Percentiles rank a stretch among this genome's conserved stretches.
phyloP scores from a whole-genome alignment of 2,329 filamentous ascomycete species.

The Drechslerella coelobrocha region DNA sequence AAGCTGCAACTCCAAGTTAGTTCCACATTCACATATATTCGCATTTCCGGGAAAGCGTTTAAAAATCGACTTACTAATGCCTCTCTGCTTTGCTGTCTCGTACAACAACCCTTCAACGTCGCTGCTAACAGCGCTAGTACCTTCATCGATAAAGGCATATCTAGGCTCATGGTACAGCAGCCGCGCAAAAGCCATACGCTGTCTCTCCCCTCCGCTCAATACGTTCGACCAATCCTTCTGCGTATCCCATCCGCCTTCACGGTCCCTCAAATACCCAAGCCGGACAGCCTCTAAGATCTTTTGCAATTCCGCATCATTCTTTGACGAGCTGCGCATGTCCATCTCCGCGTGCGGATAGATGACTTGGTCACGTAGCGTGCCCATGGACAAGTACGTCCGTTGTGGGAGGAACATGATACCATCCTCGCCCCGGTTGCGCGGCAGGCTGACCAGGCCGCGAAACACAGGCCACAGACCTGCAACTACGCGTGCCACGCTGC shows the following conservation, averaged over 20 bases:
- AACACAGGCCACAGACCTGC: slow-evolving; percentile 97
- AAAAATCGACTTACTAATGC: slow-evolving; percentile 74
- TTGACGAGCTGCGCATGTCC: slow-evolving; percentile 85
- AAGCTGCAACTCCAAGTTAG: slow-evolving; percentile 63
- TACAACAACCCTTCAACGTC: slow-evolving; percentile 95
- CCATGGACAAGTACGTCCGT: slow-evolving; percentile 72
- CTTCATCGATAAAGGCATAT: slow-evolving; percentile 94
- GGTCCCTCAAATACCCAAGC: slow-evolving; percentile 85
- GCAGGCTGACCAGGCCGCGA: slow-evolving; percentile 85
- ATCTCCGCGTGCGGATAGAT: slow-evolving; percentile 95
- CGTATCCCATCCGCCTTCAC: slow-evolving; percentile 96
- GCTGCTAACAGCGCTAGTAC: slow-evolving; percentile 88
- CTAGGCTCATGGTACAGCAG: slow-evolving; percentile 92
- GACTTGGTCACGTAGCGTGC: slow-evolving; percentile 92
- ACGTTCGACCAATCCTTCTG: slow-evolving; percentile 99
- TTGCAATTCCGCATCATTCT: slow-evolving; percentile 78
- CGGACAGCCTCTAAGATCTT: slow-evolving; percentile 80
- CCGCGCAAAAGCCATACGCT: slow-evolving; percentile 88
- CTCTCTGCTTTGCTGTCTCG: slow-evolving; percentile 87
- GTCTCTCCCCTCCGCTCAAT: slow-evolving; percentile 95
- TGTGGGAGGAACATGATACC: slow-evolving; percentile 99
- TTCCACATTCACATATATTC: slow-evolving; percentile 43
- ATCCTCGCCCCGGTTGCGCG: slow-evolving; percentile 78
- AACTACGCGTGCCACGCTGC: slow-evolving; percentile 81
- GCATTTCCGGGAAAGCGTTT: slow-evolving; percentile 10